Conservation (phyloP, 257 asterid species). For the Jasminum sambac region DNA sequence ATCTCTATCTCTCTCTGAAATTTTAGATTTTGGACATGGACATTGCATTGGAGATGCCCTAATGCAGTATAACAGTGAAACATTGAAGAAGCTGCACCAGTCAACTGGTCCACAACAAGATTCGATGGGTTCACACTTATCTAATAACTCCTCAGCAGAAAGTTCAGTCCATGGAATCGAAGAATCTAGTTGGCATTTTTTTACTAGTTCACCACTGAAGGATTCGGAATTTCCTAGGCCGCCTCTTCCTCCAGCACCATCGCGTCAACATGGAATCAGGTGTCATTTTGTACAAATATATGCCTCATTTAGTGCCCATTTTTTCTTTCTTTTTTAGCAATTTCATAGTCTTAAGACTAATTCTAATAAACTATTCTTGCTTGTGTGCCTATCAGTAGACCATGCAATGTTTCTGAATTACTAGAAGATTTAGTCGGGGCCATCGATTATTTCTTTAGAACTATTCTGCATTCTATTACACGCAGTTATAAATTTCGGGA, state of each 20-base stretch:
- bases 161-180: conserved; percentile 28
- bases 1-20: too few species aligned
- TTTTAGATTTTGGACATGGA: too few species aligned
- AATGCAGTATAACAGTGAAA: conserved; percentile 63
- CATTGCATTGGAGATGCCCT: too few species aligned
- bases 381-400: conserved; percentile 41
- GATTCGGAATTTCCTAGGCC: conserved; percentile 95
- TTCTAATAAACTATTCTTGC: neutral
- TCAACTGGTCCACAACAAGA: conserved; percentile 39
- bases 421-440: conserved; percentile 81
- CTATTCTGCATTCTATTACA: too few species aligned
- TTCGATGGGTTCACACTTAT: conserved; percentile 35
- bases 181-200: conserved; percentile 39
- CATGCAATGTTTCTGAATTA: conserved; percentile 65
- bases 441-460: too few species aligned
- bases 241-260: conserved; percentile 84
- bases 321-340: conserved; percentile 1
- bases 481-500: too few species aligned
- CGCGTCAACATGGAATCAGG: conserved; percentile 65
- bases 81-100: conserved; percentile 55
- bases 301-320: too few species aligned
- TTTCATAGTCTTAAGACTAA: neutral
- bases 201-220: conserved; percentile 46
- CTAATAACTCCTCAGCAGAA: conserved; percentile 34
- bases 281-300: conserved; percentile 30